A percentile compares a stretch with the other conserved stretches of the same genome.
These are phyloP conservation scores for Stentor coeruleus DNA, from an alignment of 73 alveolate genomes.

Conservation along the genomic window DNA sequence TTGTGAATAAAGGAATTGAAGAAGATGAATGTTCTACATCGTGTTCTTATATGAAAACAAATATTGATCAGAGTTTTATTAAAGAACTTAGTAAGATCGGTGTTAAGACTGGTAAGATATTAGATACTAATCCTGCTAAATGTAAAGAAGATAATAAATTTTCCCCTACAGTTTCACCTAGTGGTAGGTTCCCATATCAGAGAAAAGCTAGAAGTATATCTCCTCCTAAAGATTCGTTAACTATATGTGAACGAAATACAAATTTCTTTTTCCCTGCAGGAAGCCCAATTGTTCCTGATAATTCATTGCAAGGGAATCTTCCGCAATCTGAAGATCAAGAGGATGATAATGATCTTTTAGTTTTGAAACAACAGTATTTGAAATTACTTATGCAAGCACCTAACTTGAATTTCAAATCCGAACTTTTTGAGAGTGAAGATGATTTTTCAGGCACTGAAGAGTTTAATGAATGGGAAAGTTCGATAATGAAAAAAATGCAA, in stretches of 20 bases:
- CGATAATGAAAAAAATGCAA: slow-evolving; percentile 1
- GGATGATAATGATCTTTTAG: neutral
- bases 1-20: neutral
- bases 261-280: neutral
- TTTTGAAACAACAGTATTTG: neutral
- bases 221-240: neutral
- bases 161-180: neutral
- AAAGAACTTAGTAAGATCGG: neutral
- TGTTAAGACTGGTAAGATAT: too few species aligned
- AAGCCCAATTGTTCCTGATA: neutral
- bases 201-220: neutral
- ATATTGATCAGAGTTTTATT: neutral
- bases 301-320: neutral
- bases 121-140: neutral
- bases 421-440: neutral
- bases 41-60: neutral
- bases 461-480: neutral
- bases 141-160: too few species aligned
- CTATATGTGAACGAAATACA: neutral
- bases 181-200: neutral
- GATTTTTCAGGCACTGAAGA: neutral
- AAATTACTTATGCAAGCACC: neutral
- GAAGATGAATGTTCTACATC: slow-evolving; percentile 1
- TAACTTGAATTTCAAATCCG: neutral
- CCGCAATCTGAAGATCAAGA: neutral